These are phyloP conservation scores for Leccinum fibrillosum DNA, from an alignment of 768 basidiomycete genomes.

Conservation along the genomic window DNA sequence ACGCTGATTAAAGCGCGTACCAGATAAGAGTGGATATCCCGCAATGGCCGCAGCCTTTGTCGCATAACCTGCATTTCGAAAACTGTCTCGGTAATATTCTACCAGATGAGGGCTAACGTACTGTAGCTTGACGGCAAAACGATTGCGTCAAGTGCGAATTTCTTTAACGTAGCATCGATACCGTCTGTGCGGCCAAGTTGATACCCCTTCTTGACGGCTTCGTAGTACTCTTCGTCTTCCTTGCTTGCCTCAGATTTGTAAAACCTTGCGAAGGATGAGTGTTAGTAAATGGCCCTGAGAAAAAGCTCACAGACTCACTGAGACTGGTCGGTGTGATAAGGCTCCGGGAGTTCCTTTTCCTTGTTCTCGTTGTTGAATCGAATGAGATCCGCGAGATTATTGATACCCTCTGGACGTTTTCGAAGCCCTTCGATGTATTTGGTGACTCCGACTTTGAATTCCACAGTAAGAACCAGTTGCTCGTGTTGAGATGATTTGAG, in stretches of 20 bases:
- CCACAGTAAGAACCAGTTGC: slow-evolving; percentile 47
- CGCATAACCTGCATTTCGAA: slow-evolving; percentile 18
- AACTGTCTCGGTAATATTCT: background rate
- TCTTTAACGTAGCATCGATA: slow-evolving; percentile 50
- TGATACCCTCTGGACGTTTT: slow-evolving; percentile 54
- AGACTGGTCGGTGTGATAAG: slow-evolving; percentile 35
- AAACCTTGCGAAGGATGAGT: slow-evolving; percentile 13
- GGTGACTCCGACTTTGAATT: slow-evolving; percentile 61
- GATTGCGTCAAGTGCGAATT: slow-evolving; percentile 48
- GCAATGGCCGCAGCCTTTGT: slow-evolving; percentile 32
- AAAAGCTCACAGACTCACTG: slow-evolving; percentile 21
- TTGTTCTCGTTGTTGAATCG: slow-evolving; percentile 52
- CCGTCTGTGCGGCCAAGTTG: slow-evolving; percentile 50
- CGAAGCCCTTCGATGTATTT: slow-evolving; percentile 45
- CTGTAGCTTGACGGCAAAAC: slow-evolving; percentile 39
- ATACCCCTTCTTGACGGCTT: slow-evolving; percentile 41
- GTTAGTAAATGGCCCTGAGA: background rate
- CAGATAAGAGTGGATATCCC: slow-evolving; percentile 37
- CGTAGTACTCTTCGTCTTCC: slow-evolving; percentile 36
- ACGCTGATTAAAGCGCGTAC: slow-evolving; percentile 7
- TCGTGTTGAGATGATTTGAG: slow-evolving; percentile 48
- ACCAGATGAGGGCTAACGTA: slow-evolving; percentile 4
- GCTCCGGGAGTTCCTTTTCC: slow-evolving; percentile 41
- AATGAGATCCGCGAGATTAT: slow-evolving; percentile 55
- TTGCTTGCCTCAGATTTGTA: slow-evolving; percentile 20